Evolutionary conservation across 441 rosid genomes (phyloP).

Genomic region (Kokia cookei): DNA sequence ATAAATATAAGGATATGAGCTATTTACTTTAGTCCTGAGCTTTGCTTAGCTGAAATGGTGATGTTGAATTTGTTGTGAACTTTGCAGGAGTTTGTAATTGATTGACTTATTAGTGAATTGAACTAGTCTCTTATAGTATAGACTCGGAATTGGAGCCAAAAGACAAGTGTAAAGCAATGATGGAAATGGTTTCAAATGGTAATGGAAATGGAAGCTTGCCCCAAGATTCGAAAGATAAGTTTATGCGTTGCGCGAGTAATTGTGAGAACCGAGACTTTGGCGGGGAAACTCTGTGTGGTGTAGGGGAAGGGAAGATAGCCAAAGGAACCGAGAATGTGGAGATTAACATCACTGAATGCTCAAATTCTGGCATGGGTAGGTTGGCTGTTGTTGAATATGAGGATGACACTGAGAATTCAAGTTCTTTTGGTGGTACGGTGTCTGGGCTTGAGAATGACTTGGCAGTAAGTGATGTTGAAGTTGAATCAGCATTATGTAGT

Average conservation of each 20-base stretch:
- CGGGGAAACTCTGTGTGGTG: constrained; percentile 16
- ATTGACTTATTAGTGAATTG: not conserved
- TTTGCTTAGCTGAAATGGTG: not conserved
- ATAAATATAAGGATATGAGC: not conserved
- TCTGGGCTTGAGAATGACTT: constrained; percentile 36
- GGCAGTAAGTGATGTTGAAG: constrained; percentile 52
- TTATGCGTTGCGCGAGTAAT: constrained; percentile 30
- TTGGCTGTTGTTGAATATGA: constrained; percentile 19
- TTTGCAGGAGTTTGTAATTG: not conserved
- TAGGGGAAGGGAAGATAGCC: constrained; percentile 5
- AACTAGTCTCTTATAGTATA: constrained; percentile 21
- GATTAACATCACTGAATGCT: constrained; percentile 42
- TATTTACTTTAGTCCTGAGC: not conserved
- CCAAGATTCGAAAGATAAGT: constrained; percentile 25
- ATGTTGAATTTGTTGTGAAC: not conserved
- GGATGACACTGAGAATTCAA: constrained; percentile 59
- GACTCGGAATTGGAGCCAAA: constrained; percentile 29
- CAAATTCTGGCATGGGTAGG: constrained; percentile 11
- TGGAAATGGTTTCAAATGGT: constrained; percentile 14
- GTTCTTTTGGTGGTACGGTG: constrained; percentile 66
- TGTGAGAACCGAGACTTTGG: constrained; percentile 31
- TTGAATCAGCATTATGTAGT: constrained; percentile 40
- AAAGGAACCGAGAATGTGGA: constrained; percentile 29
- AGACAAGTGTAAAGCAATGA: constrained; percentile 19
- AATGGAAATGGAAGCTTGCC: constrained; percentile 18